These are phyloP conservation scores for Zymoseptoria brevis DNA, from an alignment of 2,329 filamentous ascomycete genomes.

Conservation along the genomic window DNA sequence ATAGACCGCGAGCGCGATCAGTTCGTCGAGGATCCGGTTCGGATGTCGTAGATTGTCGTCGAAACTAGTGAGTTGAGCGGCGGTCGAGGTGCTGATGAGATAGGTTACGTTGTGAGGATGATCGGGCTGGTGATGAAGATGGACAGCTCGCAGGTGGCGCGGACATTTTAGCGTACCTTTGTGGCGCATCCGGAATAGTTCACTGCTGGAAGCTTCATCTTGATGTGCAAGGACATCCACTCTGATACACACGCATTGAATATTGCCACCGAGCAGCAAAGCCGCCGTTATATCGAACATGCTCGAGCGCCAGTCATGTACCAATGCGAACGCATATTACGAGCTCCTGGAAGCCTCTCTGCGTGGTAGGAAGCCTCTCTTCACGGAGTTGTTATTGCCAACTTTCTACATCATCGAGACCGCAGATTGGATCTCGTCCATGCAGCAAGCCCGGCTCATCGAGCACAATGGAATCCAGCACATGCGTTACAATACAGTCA, in stretches of 20 bases:
- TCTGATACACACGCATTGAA: background rate
- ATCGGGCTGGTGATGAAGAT: background rate
- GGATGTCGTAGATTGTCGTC: background rate
- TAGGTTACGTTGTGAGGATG: background rate
- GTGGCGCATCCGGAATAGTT: background rate
- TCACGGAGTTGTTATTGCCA: too few species aligned
- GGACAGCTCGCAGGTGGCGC: too few species aligned
- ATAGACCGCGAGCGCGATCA: background rate
- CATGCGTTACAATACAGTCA: too few species aligned
- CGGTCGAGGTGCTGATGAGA: background rate
- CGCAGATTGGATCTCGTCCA: too few species aligned
- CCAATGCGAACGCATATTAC: background rate
- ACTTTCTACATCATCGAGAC: too few species aligned
- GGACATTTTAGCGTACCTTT: too few species aligned
- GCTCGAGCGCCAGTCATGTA: background rate
- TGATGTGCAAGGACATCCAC: background rate
- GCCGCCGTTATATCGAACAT: background rate
- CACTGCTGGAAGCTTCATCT: background rate
- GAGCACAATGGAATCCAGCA: too few species aligned
- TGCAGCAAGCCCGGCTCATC: too few species aligned
- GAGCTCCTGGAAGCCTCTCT: too few species aligned
- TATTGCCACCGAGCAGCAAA: background rate
- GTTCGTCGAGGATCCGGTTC: background rate
- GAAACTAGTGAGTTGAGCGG: background rate
- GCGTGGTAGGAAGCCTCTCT: too few species aligned